Base-by-base conservation (phyloP, 78 protist genomes). In the Tieghemostelium lacteum region DNA sequence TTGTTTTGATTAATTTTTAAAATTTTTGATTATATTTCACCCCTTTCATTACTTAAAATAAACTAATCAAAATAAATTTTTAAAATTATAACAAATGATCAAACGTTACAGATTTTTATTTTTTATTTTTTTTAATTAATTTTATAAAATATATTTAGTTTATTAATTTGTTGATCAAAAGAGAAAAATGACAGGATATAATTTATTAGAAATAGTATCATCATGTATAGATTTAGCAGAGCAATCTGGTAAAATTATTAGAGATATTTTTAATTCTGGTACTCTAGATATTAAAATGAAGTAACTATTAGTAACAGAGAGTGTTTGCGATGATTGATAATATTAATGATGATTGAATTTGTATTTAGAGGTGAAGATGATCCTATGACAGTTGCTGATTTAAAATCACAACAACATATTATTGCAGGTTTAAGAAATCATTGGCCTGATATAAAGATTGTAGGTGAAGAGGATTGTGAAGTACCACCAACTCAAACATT, bases 371-470 rank as follows among this genome's bases (percentile, higher is more conserved):
- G 54, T 24, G 75, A 33, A 34, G 86, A 91, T 78, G 94, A 91
- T n/a, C 94, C 94, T 55, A 70, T 91, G 69, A 91, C 94, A 3
- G 58, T 39, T 5, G 94, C 94, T 1, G 94, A 91, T 70, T 29
- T 78, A n/a, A 28, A 31, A 31, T 62, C 77, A 19, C 94, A 91
- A 49, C 54, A 91, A 70, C 89, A 80, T 67, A 91, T 91, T 57
- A 57, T 80, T 58, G 88, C 73, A 0, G 73, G 75, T 22, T 39
- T 91, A 34, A 55, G 45, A 34, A 73, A 60, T 42, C 5, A 26
- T 28, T 74, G 88, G 88, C 49, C 16, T 29, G 85, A 66, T 24
- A 8, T 91, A 22, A 66, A 22, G 0, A 91, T 77, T 16, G 73
- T 91, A 7, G 94, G 94, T 34, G 94, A 91, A n/a, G 94, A 91